These are phyloP conservation scores for Cladosporium velox DNA, from an alignment of 2,329 filamentous ascomycete species.

Conservation along the genomic window DNA sequence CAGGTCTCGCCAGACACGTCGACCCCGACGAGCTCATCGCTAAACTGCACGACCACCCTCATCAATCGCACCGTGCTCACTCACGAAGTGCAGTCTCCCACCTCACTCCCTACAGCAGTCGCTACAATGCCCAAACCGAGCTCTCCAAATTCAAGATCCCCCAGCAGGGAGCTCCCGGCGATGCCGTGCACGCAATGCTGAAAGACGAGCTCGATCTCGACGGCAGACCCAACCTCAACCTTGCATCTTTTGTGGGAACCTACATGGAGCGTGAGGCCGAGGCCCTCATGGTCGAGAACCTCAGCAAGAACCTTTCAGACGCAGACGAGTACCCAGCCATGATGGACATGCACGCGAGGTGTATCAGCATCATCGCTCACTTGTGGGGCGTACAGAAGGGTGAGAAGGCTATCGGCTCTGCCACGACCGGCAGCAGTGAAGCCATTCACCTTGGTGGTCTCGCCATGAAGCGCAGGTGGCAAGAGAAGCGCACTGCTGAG, in stretches of 20 bases:
- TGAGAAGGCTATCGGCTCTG: slow-evolving; percentile 67
- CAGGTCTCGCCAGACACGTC: slow-evolving; percentile 53
- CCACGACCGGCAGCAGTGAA: slow-evolving; percentile 71
- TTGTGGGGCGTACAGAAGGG: slow-evolving; percentile 64
- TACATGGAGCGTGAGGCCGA: slow-evolving; percentile 45
- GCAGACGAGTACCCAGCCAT: slow-evolving; percentile 60
- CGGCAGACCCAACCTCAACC: slow-evolving; percentile 66
- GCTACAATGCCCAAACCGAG: slow-evolving; percentile 57
- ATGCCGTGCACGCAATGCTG: slow-evolving; percentile 65
- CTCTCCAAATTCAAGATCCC: slow-evolving; percentile 64
- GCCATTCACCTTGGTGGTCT: slow-evolving; percentile 70
- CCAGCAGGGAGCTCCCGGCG: slow-evolving; percentile 58
- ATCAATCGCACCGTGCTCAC: slow-evolving; percentile 37
- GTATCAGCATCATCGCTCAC: slow-evolving; percentile 67
- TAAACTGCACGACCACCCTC: slow-evolving; percentile 51
- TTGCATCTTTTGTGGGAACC: slow-evolving; percentile 70
- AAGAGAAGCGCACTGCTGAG: slow-evolving; percentile 60
- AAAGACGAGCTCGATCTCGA: slow-evolving; percentile 63
- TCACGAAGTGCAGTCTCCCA: slow-evolving; percentile 50
- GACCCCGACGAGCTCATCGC: slow-evolving; percentile 54
- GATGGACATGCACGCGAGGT: slow-evolving; percentile 65
- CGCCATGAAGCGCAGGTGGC: slow-evolving; percentile 75
- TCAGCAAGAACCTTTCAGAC: slow-evolving; percentile 72
- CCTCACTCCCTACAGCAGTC: slow-evolving; percentile 58
- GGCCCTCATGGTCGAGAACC: slow-evolving; percentile 66